Percentiles rank a stretch among this genome's conserved stretches.
Evolutionary conservation across 306 rosid species (phyloP).

Genomic region (Pyrus pyrifolia): DNA sequence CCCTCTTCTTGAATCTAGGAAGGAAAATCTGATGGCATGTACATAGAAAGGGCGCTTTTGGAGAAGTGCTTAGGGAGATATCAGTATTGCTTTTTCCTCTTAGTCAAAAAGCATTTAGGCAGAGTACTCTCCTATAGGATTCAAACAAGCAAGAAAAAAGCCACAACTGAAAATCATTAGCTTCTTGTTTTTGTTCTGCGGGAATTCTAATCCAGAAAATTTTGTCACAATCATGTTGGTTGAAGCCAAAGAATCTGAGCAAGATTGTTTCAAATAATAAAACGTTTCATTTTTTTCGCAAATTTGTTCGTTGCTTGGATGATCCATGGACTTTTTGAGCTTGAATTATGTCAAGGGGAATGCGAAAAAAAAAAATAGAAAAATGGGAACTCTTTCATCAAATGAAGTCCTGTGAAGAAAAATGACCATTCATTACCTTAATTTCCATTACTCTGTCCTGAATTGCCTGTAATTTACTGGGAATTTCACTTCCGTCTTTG

Average conservation of each 20-base stretch:
- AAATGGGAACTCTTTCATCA: too few relatives aligned
- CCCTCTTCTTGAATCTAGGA: slow-evolving; percentile 22
- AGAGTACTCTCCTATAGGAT: slow-evolving; percentile 9
- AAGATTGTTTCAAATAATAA: not conserved
- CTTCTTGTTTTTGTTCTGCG: not conserved
- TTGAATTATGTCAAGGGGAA: not conserved
- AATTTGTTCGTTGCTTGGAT: not conserved
- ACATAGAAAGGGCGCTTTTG: slow-evolving; percentile 8
- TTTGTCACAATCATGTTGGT: not conserved
- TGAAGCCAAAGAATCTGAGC: not conserved
- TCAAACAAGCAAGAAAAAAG: slow-evolving; percentile 6
- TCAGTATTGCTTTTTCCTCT: not conserved
- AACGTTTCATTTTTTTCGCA: not conserved
- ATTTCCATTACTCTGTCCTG: too few relatives aligned
- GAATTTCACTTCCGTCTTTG: too few relatives aligned
- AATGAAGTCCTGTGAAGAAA: too few relatives aligned
- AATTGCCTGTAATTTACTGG: too few relatives aligned
- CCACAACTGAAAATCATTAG: not conserved
- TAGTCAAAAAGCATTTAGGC: slow-evolving; percentile 1
- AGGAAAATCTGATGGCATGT: slow-evolving; percentile 33
- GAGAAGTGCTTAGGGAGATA: slow-evolving; percentile 10
- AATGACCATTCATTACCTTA: too few relatives aligned
- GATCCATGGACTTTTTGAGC: not conserved
- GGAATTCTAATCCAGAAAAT: not conserved
- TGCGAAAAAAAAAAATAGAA: not conserved